Conservation (phyloP, 2,329 filamentous ascomycete species). For the Neofusicoccum kwambonambiense region DNA sequence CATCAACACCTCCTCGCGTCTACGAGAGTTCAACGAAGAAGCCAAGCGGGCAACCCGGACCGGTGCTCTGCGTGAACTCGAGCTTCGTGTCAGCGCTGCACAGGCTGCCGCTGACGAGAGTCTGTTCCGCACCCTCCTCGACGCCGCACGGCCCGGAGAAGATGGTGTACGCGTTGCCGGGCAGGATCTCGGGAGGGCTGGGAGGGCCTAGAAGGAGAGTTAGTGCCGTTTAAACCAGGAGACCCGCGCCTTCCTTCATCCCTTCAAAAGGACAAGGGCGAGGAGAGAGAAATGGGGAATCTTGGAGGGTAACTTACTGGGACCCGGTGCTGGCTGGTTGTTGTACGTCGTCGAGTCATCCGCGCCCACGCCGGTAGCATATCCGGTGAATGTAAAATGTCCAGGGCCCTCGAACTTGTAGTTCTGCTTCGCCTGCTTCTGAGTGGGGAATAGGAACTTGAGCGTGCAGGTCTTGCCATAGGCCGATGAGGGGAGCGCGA, state of each 20-base stretch:
- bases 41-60: constrained; percentile 23
- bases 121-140: neutral
- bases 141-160: constrained; percentile 22
- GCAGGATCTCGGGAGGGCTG: constrained; percentile 22
- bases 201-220: constrained; percentile 18
- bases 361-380: constrained; percentile 22
- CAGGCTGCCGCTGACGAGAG: constrained; percentile 22
- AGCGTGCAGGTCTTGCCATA: constrained; percentile 31
- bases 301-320: constrained; percentile 15
- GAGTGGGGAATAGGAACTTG: constrained; percentile 29
- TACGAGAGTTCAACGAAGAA: constrained; percentile 25
- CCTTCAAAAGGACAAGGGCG: too few species aligned
- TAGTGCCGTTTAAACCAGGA: too few species aligned
- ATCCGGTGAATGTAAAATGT: constrained; percentile 25
- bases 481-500: constrained; percentile 20
- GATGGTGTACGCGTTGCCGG: constrained; percentile 25
- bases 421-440: constrained; percentile 18
- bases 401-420: constrained; percentile 20
- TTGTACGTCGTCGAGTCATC: constrained; percentile 23
- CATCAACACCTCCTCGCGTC: neutral
- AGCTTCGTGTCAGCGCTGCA: constrained; percentile 24
- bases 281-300: neutral
- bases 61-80: constrained; percentile 23
- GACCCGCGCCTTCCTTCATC: too few species aligned
- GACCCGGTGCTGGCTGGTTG: constrained; percentile 22